Evolutionary conservation across 495 filamentous ascomycete species (phyloP).

Genomic region (Geoglossum glabrum): DNA sequence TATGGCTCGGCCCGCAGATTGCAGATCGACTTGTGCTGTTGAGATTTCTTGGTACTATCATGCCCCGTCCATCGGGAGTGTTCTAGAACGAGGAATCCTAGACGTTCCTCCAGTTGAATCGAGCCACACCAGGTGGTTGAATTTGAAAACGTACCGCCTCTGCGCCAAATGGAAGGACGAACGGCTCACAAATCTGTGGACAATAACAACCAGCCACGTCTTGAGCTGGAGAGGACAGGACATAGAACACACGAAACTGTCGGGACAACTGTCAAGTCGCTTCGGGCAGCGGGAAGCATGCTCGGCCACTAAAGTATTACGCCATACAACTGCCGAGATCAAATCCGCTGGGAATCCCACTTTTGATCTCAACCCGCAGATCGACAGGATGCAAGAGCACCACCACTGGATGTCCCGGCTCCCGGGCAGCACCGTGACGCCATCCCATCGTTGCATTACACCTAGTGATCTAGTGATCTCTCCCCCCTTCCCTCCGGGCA

Average conservation of each 20-base stretch:
- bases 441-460: background rate
- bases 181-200: background rate
- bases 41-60: background rate
- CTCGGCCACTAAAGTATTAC: background rate
- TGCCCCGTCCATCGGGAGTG: background rate
- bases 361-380: background rate
- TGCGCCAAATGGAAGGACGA: background rate
- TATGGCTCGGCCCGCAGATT: background rate
- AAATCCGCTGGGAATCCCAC: background rate
- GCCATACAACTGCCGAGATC: background rate
- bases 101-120: background rate
- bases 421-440: background rate
- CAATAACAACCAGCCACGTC: constrained; percentile 1
- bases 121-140: background rate
- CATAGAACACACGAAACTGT: background rate
- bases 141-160: background rate
- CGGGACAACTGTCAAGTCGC: constrained; percentile 1
- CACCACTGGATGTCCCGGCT: background rate
- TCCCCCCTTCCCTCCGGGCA: no score
- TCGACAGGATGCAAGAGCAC: background rate
- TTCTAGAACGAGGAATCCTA: background rate
- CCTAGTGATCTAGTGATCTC: no score
- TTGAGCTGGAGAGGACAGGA: background rate
- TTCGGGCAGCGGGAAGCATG: background rate
- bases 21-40: background rate